phyloP scores from a whole-genome alignment of 345 rosid genomes.

The Noccaea bulbosa region DNA sequence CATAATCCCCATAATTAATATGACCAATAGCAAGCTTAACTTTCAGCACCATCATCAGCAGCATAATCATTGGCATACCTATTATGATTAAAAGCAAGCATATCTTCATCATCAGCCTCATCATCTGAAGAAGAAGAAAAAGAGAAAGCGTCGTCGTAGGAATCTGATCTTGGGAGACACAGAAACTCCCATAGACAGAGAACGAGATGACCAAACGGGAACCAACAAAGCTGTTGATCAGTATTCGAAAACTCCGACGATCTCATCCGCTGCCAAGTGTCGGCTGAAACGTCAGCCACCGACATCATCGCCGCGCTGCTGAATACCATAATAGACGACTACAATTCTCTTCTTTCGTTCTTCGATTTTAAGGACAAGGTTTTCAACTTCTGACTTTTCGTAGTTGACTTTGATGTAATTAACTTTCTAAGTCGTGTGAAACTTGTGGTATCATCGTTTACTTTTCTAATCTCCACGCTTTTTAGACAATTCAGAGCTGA shows the following conservation, averaged over 20 bases:
- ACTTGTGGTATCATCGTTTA: constrained; percentile 13
- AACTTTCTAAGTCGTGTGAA: neutral
- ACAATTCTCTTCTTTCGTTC: neutral
- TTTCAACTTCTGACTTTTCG: constrained; percentile 13
- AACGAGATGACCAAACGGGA: constrained; percentile 66
- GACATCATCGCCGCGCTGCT: constrained; percentile 48
- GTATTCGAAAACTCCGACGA: constrained; percentile 50
- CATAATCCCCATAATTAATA: neutral
- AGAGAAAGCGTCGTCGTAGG: constrained; percentile 34
- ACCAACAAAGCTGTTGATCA: constrained; percentile 64
- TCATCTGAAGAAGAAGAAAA: constrained; percentile 16
- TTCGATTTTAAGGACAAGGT: neutral
- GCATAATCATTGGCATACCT: constrained; percentile 1
- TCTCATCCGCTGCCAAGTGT: constrained; percentile 52
- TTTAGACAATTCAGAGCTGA: neutral
- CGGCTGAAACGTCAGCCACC: constrained; percentile 56
- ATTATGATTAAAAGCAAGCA: constrained; percentile 14
- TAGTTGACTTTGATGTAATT: constrained; percentile 2
- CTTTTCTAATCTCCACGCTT: neutral
- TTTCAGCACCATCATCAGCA: neutral
- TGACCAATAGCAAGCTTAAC: constrained; percentile 9
- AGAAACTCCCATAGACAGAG: constrained; percentile 61
- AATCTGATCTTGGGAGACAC: constrained; percentile 59
- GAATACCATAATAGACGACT: constrained; percentile 60
- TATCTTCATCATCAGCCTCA: constrained; percentile 2